These are phyloP conservation scores for Dioscorea cayenensis DNA, from an alignment of 116 monocot species.

Conservation along the genomic window DNA sequence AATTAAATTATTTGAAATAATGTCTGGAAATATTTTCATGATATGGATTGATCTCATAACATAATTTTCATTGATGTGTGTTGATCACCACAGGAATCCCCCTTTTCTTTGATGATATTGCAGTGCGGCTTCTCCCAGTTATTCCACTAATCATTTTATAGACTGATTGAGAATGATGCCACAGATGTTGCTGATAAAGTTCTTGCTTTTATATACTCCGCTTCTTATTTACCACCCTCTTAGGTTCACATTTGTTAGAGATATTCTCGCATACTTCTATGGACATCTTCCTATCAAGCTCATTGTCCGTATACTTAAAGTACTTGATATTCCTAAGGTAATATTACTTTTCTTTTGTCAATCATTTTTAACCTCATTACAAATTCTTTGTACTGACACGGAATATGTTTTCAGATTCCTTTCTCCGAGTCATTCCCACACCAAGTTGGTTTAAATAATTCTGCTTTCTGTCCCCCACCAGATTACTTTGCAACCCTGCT, in stretches of 20 bases:
- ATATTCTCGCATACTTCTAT: conserved; percentile 96
- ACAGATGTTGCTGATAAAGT: conserved; percentile 82
- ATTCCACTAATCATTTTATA: conserved; percentile 86
- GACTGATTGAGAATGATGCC: conserved; percentile 89
- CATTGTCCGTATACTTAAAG: conserved; percentile 70
- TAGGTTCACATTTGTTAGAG: conserved; percentile 92
- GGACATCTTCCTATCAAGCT: conserved; percentile 89
- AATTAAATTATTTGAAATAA: no score
- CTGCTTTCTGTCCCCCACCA: conserved; percentile 52
- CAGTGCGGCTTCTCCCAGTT: conserved; percentile 78
- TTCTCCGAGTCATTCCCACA: conserved; percentile 86
- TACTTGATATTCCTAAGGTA: conserved; percentile 74
- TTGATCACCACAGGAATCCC: conserved; percentile 60
- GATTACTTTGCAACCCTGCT: conserved; percentile 84
- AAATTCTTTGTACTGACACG: conserved; percentile 7
- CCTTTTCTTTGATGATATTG: conserved; percentile 96
- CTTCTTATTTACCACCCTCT: conserved; percentile 75
- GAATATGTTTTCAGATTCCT: conserved; percentile 60
- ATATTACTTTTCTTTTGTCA: not conserved
- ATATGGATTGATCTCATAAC: no score
- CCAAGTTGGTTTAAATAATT: conserved; percentile 43
- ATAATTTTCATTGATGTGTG: not conserved
- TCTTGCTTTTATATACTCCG: conserved; percentile 54
- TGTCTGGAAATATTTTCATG: no score
- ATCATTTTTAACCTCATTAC: not conserved